Conservation (phyloP, 2,329 filamentous ascomycete genomes). For the Diaporthe caulivora region DNA sequence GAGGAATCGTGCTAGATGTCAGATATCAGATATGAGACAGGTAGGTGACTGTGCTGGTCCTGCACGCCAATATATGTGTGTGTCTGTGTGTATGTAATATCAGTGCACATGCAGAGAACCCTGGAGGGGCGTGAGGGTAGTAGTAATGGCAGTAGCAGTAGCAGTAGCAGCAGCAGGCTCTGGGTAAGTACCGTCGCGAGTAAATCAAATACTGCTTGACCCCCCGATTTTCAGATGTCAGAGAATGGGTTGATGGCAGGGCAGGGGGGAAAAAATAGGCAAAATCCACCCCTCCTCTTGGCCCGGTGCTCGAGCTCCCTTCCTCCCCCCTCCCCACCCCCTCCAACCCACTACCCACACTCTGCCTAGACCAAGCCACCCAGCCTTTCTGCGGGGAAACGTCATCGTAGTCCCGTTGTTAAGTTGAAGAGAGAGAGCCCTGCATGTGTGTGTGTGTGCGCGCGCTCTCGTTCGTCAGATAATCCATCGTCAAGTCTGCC, state of each 20-base stretch:
- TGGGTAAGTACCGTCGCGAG: neutral
- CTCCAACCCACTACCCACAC: neutral
- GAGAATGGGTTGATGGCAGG: neutral
- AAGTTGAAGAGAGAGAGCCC: neutral
- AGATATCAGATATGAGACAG: constrained; percentile 17
- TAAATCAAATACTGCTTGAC: too few species aligned
- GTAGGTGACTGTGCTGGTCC: neutral
- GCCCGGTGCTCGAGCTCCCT: neutral
- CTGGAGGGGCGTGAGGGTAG: constrained; percentile 22
- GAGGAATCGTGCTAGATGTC: neutral
- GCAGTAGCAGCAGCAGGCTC: too few species aligned
- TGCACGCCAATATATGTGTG: neutral
- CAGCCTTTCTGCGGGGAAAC: constrained; percentile 38
- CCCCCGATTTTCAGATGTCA: constrained; percentile 34
- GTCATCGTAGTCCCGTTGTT: constrained; percentile 28
- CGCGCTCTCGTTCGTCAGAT: neutral
- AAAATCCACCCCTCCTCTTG: constrained; percentile 7
- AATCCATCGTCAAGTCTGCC: neutral
- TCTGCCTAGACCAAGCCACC: constrained; percentile 1
- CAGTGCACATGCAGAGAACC: neutral
- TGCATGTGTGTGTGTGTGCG: neutral
- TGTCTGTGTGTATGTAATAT: too few species aligned
- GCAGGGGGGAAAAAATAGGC: neutral
- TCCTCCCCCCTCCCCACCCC: neutral
- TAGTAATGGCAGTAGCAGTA: too few species aligned